Base-by-base conservation (phyloP, 768 basidiomycete genomes). In the Kwoniella sp. region DNA sequence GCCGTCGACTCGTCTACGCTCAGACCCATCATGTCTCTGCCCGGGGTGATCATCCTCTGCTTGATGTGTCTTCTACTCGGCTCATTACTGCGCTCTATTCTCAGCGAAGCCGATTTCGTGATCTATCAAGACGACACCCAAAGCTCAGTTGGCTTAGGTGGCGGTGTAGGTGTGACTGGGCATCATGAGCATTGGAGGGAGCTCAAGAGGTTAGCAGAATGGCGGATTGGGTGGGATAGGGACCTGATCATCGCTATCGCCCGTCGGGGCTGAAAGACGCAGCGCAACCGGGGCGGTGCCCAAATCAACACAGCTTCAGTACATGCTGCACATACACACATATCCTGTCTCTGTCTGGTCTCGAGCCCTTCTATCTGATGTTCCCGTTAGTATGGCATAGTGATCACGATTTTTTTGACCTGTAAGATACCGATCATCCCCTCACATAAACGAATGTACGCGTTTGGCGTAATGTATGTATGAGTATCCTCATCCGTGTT, bases 1-100 rank as follows among this genome's bases (percentile, higher is more conserved):
- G 8, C 41, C 11, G 20, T 45, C 9, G 41, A 45, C 20, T 20
- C 11, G 20, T 11, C 61, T 22, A 41, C 55, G 38, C 38, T 60
- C 8, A 20, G 41, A 58, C 63, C 65, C 17, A 50, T 67, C 0
- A 61, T 71, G 59, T 61, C 87, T 84, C 72, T 82, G 83, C 47
- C 77, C 85, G 57, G 87, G 47, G 81, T 95, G 64, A 74, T 96
- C 71, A 83, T 92, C 65, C 86, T 90, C 41, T 92, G 88, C 41
- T 80, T 98, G 68, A 90, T 96, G 72, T 89, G 90, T 28, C 93
- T 98, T 81, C 83, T 98, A 73, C 86, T 97, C 73, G 95, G 95
- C 62, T 94, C 92, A 28, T 83, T 98, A 61, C 82, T 96, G 66
- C 87, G 95, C 61, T 92, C 91, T 20, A 84, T 98, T 67, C 83